Evolutionary conservation across 2,329 filamentous ascomycete genomes (phyloP), one percentile per base, ranked within the genome.

Genomic region (Incumbomyces lentus): DNA sequence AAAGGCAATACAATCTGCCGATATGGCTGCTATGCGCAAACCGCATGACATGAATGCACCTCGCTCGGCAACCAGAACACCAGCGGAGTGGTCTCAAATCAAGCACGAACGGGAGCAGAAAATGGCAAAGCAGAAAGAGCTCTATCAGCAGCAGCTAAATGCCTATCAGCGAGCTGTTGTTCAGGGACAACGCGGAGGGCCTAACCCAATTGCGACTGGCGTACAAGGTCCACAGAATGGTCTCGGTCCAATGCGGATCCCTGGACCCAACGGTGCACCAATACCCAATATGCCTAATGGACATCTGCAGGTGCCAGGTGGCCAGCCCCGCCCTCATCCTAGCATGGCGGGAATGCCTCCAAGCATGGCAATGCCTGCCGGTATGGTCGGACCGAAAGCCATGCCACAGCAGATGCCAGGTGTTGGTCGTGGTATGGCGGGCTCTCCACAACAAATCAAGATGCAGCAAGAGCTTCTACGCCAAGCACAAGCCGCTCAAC

Each of bases 11-110:
- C 87, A 95, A 61, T 73, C 79, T 49, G 78, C 82, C 10, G 77
- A 78, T 52, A 78, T 87, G 47, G 86, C 86, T 40, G 84, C 84
- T 29, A 79, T 86, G 63, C 81, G 92, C 46, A 95, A 95, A 64
- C 75, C 79, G 12, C 84, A 84, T 49, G 86, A 94, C 58, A 56
- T 75, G 62, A 59, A 76, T 64, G 60, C 86, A 51, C 74, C 75
- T 12, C 76, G 75, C 53, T 69, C 65, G 33, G 72, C 70, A 13
- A 74, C 76, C 42, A 75, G 88, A 60, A 94, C 89, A 0, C 92
- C 92, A 0, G 78, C 86, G 57, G 87, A 96, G 55, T 95, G 95
- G 62, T 95, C 89, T 60, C 75, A 86, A 44, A 74, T 95, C 60
- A 88, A 92, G 56, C 82, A 84, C 67, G 90, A 96, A 60, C 79